Base-by-base conservation (phyloP, 257 asterid genomes). In the Salvia rosmarinus region DNA sequence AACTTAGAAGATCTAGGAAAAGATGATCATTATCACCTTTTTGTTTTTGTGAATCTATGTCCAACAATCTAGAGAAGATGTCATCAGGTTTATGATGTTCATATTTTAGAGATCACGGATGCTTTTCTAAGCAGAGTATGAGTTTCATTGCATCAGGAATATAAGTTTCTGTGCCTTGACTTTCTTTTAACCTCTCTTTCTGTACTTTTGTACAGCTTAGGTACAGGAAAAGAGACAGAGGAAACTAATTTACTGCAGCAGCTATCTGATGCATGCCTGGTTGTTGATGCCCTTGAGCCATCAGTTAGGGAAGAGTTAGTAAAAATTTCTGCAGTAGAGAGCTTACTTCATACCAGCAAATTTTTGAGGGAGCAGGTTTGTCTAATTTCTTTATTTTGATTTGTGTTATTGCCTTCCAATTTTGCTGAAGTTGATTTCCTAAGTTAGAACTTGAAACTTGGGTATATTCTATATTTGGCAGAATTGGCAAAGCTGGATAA, bases 261-360 rank as follows among this genome's bases (percentile, higher is more conserved):
- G 81, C 81, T 93, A 70, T 90, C 98, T 72, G 97, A 93, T 65
- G 96, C 98, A 58, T 90, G 97, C 83, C 85, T 90, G 81, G 98
- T 93, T 59, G 98, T 93, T 75, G 98, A 93, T 89, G 96, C 98
- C 71, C 81, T 93, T 80, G 98, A 93, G 85, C 97, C 98, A 82
- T 93, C 98, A 59, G 98, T 93, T 42, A 88, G 98, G 81, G 98
- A 93, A 80, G 98, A 93, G 72, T 79, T 93, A 70, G 97, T 93
- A 13, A 93, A 93, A 86, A 69, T 54, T 90, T 93, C 76, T 90
- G 97, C 83, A 89, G 81, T 81, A 80, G 95, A 82, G 98, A 93
- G 81, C 97, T 93, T 79, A 93, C 95, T 77, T 90, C 97, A 35
- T 93, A 90, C 78, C 96, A 89, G 54, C 98, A 93, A 83, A 93